Evolutionary conservation across 2,329 filamentous ascomycete genomes (phyloP).

Genomic region (Scortechinia acanthostroma): DNA sequence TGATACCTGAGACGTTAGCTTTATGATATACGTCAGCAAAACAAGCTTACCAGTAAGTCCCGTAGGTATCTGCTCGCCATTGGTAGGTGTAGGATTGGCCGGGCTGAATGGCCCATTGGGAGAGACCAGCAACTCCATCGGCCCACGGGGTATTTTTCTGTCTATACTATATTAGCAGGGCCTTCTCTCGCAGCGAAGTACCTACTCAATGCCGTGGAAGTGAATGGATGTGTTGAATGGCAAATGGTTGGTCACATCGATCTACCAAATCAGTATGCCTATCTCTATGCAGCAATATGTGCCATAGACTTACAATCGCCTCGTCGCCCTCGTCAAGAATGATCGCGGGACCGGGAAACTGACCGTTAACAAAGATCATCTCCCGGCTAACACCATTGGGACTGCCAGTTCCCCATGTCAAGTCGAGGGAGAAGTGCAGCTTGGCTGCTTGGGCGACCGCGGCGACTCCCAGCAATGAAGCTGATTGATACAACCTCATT

Average conservation of each 20-base stretch:
- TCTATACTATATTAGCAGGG: background rate
- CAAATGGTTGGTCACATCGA: background rate
- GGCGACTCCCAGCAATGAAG: too few relatives aligned
- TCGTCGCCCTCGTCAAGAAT: background rate
- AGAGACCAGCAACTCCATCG: constrained; percentile 31
- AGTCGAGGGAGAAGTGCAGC: background rate
- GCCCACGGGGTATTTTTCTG: constrained; percentile 31
- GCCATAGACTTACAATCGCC: background rate
- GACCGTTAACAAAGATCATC: background rate
- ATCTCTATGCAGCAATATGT: too few relatives aligned
- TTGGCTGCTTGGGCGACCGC: background rate
- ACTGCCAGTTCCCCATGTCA: background rate
- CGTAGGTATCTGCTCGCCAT: constrained; percentile 27
- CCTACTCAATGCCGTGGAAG: constrained; percentile 2
- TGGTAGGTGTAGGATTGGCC: constrained; percentile 22
- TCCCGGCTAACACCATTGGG: background rate
- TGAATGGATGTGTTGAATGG: constrained; percentile 1
- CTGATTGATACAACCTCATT: too few relatives aligned
- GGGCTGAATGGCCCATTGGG: constrained; percentile 25
- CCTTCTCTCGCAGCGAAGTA: background rate
- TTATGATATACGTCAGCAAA: background rate
- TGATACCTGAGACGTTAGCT: constrained; percentile 19
- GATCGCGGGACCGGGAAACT: background rate
- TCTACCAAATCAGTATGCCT: too few relatives aligned
- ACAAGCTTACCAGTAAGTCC: constrained; percentile 20